A percentile compares a stretch with the other conserved stretches of the same genome.
Conservation (phyloP, 2,329 filamentous ascomycete genomes). For the Aspergillus pseudoglaucus region DNA sequence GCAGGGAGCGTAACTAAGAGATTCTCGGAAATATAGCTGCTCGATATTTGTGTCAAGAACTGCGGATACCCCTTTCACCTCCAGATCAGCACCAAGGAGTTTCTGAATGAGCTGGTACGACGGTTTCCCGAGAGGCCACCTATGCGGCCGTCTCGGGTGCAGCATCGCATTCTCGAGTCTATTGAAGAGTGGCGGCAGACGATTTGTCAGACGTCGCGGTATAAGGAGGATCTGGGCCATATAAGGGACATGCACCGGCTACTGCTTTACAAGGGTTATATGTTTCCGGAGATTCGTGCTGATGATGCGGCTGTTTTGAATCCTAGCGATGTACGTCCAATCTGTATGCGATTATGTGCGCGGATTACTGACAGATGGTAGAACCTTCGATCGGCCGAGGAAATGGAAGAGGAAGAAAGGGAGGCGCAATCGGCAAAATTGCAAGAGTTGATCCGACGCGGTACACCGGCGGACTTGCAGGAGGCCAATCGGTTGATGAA, state of each 20-base stretch:
- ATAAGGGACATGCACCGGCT: conserved; percentile 96
- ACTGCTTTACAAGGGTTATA: conserved; percentile 93
- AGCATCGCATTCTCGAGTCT: conserved; percentile 85
- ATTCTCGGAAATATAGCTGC: conserved; percentile 48
- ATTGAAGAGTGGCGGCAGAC: conserved; percentile 98
- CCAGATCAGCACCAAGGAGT: conserved; percentile 97
- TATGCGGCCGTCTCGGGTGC: conserved; percentile 75
- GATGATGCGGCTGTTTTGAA: conserved; percentile 97
- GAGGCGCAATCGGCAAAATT: conserved; percentile 97
- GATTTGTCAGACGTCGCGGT: conserved; percentile 95
- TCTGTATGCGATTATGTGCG: neutral
- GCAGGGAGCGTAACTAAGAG: no score
- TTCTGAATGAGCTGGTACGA: conserved; percentile 94
- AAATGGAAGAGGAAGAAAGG: conserved; percentile 96
- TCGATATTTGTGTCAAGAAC: conserved; percentile 99
- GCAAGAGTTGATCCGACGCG: conserved; percentile 89
- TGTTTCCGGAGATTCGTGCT: conserved; percentile 82
- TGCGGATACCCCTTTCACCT: conserved; percentile 98
- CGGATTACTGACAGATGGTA: conserved; percentile 36
- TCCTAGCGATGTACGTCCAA: conserved; percentile 75
- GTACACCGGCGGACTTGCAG: conserved; percentile 85
- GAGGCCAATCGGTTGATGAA: conserved; percentile 99
- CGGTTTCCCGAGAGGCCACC: conserved; percentile 92
- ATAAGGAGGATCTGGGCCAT: conserved; percentile 94
- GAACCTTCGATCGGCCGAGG: conserved; percentile 93